Conservation (phyloP, 441 rosid species). For the Adansonia grandidieri region DNA sequence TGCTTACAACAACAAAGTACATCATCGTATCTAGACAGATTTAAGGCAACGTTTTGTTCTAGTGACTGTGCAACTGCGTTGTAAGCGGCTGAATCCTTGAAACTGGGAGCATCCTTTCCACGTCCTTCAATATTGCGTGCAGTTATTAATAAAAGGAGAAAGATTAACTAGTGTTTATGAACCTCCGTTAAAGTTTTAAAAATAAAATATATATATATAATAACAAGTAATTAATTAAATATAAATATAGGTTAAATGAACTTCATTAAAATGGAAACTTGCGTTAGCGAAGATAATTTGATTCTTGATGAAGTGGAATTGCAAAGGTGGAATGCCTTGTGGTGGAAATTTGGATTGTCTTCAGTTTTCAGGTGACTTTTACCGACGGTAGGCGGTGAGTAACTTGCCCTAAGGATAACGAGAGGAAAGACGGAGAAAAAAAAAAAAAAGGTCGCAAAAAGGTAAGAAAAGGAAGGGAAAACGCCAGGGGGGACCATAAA, state of each 20-base stretch:
- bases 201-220: too few species aligned
- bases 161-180: too few species aligned
- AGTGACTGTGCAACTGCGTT: not conserved
- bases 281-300: not conserved
- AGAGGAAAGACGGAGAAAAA: not conserved
- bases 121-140: constrained; percentile 40
- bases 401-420: not conserved
- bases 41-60: not conserved
- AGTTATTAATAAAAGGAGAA: too few species aligned
- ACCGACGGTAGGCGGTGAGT: not conserved
- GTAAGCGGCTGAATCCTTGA: constrained; percentile 29
- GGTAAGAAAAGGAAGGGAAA: too few species aligned
- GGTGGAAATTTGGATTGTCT: not conserved
- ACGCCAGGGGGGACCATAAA: constrained; percentile 45
- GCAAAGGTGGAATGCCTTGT: not conserved
- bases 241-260: too few species aligned
- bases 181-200: too few species aligned
- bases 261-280: too few species aligned
- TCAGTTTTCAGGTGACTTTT: not conserved
- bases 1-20: not conserved
- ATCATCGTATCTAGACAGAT: constrained; percentile 1
- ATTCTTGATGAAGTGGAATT: not conserved
- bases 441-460: not conserved
- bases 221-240: too few species aligned
- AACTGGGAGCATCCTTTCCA: constrained; percentile 60